These are phyloP conservation scores for Rubroboletus satanas DNA, from an alignment of 768 basidiomycete genomes.

Conservation along the genomic window DNA sequence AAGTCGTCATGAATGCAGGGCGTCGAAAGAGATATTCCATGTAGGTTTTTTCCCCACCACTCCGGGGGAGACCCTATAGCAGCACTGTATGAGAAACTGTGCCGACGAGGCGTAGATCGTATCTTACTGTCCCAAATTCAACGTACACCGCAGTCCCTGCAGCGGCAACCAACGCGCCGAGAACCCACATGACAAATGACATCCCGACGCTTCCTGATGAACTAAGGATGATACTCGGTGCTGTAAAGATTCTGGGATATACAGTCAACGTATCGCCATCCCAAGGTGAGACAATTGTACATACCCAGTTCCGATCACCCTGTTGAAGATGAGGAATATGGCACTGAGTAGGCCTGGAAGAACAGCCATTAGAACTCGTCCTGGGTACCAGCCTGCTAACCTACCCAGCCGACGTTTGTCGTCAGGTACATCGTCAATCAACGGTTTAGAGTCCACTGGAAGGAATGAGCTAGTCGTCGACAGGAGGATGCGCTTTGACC, in stretches of 20 bases:
- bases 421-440: conserved; percentile 45
- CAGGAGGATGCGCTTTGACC: background rate
- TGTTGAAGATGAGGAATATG: conserved; percentile 68
- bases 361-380: background rate
- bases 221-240: conserved; percentile 62
- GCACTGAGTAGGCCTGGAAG: conserved; percentile 40
- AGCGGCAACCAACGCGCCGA: conserved; percentile 61
- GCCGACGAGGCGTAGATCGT: background rate
- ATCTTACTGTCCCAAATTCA: conserved; percentile 66
- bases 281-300: background rate
- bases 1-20: conserved; percentile 60
- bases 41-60: conserved; percentile 75
- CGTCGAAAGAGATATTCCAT: conserved; percentile 64
- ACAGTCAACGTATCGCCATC: background rate
- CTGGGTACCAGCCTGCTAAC: conserved; percentile 10
- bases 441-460: conserved; percentile 1
- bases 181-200: conserved; percentile 64
- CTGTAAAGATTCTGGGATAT: conserved; percentile 58
- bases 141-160: conserved; percentile 69
- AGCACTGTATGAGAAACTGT: background rate
- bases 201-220: conserved; percentile 70
- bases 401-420: conserved; percentile 50
- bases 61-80: conserved; percentile 60
- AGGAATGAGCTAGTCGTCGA: background rate
- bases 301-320: conserved; percentile 71